Evolutionary conservation across 2,329 filamentous ascomycete genomes (phyloP).

Genomic region (Calonectria honghensis): DNA sequence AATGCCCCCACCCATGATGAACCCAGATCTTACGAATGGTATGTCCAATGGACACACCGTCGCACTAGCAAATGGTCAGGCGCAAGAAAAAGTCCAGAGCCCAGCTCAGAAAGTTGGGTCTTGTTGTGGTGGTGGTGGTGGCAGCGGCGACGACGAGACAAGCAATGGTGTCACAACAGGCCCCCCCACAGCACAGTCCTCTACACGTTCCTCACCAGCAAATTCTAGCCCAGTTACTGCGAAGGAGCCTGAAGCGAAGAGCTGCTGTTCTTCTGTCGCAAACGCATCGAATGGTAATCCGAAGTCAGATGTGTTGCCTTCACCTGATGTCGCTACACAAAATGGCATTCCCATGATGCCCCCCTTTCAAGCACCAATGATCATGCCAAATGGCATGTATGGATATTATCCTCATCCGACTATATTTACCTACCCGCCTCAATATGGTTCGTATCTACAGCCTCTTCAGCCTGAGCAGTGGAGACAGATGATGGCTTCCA

Average conservation of each 20-base stretch:
- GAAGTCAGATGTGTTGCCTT: constrained; percentile 46
- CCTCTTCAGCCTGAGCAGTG: constrained; percentile 73
- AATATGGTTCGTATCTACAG: constrained; percentile 73
- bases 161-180: constrained; percentile 33
- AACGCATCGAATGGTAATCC: constrained; percentile 49
- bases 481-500: constrained; percentile 67
- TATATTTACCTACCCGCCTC: constrained; percentile 72
- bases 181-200: constrained; percentile 24
- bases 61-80: constrained; percentile 48
- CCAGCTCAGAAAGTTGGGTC: constrained; percentile 56
- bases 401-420: constrained; percentile 65
- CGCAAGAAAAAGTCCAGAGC: constrained; percentile 39
- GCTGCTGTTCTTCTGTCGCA: constrained; percentile 57
- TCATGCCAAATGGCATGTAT: constrained; percentile 63
- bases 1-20: constrained; percentile 52
- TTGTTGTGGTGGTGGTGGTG: constrained; percentile 60
- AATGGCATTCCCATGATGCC: constrained; percentile 58
- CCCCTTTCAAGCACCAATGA: constrained; percentile 60
- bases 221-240: constrained; percentile 44
- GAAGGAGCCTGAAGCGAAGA: constrained; percentile 49
- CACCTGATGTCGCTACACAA: constrained; percentile 47
- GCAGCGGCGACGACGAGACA: constrained; percentile 1
- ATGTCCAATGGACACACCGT: constrained; percentile 48
- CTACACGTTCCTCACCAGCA: constrained; percentile 41
- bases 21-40: constrained; percentile 42